phyloP scores from a whole-genome alignment of 495 filamentous ascomycete genomes.

The Gamarada debralockiae region DNA sequence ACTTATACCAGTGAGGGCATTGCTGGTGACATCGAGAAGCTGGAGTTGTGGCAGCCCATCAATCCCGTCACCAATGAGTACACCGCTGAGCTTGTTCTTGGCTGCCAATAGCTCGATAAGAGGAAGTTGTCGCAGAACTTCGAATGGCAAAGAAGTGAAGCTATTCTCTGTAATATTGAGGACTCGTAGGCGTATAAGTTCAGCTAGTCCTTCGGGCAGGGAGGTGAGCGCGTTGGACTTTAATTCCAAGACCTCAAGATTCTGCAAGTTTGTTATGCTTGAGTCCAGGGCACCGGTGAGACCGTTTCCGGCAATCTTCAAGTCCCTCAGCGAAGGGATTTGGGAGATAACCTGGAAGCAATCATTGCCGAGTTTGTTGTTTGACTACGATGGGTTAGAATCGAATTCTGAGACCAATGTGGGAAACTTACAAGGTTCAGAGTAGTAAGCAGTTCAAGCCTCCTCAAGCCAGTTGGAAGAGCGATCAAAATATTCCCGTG shows the following conservation, averaged over 20 bases:
- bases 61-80: conserved; percentile 60
- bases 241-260: conserved; percentile 77
- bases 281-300: conserved; percentile 61
- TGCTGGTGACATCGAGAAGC: conserved; percentile 70
- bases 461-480: conserved; percentile 71
- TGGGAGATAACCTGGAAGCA: conserved; percentile 69
- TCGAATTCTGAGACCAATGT: not conserved
- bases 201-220: conserved; percentile 64
- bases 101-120: conserved; percentile 72
- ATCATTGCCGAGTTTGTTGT: conserved; percentile 71
- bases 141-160: conserved; percentile 65
- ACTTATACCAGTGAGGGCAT: conserved; percentile 52
- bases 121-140: conserved; percentile 58
- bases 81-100: conserved; percentile 72
- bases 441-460: conserved; percentile 66
- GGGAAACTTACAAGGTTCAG: conserved; percentile 66
- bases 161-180: conserved; percentile 77
- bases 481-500: conserved; percentile 74
- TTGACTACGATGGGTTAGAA: conserved; percentile 49
- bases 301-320: conserved; percentile 77
- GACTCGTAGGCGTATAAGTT: conserved; percentile 61
- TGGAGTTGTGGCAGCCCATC: conserved; percentile 59
- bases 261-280: conserved; percentile 52
- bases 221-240: conserved; percentile 75
- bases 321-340: conserved; percentile 65